Percentiles rank a stretch among this genome's conserved stretches.
These are phyloP conservation scores for Phytophthora sansomeana DNA, from an alignment of 352 stramenopile genomes.

Conservation along the genomic window DNA sequence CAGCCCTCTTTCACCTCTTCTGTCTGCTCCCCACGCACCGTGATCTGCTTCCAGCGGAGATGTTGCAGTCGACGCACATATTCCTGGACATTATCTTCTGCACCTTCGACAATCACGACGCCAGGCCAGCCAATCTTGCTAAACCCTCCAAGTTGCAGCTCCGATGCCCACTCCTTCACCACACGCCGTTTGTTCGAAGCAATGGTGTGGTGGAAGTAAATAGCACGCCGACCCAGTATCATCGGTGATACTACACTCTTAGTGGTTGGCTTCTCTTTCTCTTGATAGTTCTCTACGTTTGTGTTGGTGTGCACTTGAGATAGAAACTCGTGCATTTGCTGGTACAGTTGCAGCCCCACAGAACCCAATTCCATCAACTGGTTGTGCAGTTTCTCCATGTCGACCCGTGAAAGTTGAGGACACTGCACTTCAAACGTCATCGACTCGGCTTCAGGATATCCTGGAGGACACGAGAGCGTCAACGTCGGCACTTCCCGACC, in stretches of 20 bases:
- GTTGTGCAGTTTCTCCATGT: conserved; percentile 50
- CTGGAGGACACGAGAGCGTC: conserved; percentile 49
- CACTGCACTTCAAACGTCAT: conserved; percentile 61
- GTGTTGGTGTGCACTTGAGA: conserved; percentile 25
- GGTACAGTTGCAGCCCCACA: conserved; percentile 67
- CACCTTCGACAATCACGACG: conserved; percentile 78
- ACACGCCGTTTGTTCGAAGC: conserved; percentile 72
- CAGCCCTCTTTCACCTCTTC: conserved; percentile 27
- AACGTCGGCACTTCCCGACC: conserved; percentile 49
- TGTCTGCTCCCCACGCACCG: conserved; percentile 77
- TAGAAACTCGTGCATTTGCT: conserved; percentile 67
- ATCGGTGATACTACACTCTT: not conserved
- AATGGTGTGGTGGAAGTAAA: conserved; percentile 91
- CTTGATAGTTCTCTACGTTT: not conserved
- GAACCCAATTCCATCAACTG: conserved; percentile 45
- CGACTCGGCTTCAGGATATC: conserved; percentile 46
- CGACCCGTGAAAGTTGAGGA: conserved; percentile 46
- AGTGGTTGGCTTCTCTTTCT: conserved; percentile 2
- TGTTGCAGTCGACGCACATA: conserved; percentile 81
- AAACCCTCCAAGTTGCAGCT: conserved; percentile 72
- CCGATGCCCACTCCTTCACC: conserved; percentile 73
- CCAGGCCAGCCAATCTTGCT: conserved; percentile 88
- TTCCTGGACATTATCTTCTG: conserved; percentile 59
- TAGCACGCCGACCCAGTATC: conserved; percentile 70
- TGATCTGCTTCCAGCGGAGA: conserved; percentile 85